phyloP scores from a whole-genome alignment of 2,329 filamentous ascomycete genomes.

The Pseudogymnoascus sp. region DNA sequence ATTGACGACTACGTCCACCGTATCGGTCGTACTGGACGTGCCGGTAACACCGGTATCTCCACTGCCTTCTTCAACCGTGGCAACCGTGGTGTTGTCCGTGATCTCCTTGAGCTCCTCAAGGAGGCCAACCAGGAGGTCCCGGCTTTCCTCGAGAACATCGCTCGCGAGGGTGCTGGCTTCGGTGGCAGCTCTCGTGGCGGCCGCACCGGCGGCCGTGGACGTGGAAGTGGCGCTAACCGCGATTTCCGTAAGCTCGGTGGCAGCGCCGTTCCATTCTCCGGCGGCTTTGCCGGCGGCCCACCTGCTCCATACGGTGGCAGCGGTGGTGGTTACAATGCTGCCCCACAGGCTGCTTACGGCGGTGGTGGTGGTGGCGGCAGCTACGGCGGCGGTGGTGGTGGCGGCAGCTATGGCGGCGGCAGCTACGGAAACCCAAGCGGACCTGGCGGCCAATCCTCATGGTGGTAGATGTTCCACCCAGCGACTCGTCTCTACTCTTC shows the following conservation, averaged over 20 bases:
- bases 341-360: slow-evolving; percentile 31
- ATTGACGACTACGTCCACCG: slow-evolving; percentile 99
- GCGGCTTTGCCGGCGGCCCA: slow-evolving; percentile 23
- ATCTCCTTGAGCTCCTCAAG: slow-evolving; percentile 94
- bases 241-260: slow-evolving; percentile 75
- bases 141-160: slow-evolving; percentile 90
- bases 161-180: slow-evolving; percentile 79
- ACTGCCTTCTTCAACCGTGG: slow-evolving; percentile 99
- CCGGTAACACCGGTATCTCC: slow-evolving; percentile 95
- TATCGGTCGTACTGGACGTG: slow-evolving; percentile 99
- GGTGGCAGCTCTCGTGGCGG: slow-evolving; percentile 60
- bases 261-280: slow-evolving; percentile 36
- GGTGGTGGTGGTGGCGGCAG: slow-evolving; percentile 32
- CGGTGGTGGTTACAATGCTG: slow-evolving; percentile 38
- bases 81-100: slow-evolving; percentile 94
- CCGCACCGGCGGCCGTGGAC: slow-evolving; percentile 63
- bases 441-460: slow-evolving; percentile 40
- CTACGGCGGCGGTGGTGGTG: slow-evolving; percentile 33
- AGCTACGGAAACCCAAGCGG: slow-evolving; percentile 47
- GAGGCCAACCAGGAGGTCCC: slow-evolving; percentile 98
- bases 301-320: slow-evolving; percentile 32
- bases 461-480: slow-evolving; percentile 40
- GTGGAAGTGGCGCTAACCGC: slow-evolving; percentile 64
- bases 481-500: slow-evolving; percentile 14
- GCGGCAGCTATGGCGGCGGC: slow-evolving; percentile 32